Conservation (phyloP, 2,329 filamentous ascomycete species). For the Ophidiomyces ophidiicola region DNA sequence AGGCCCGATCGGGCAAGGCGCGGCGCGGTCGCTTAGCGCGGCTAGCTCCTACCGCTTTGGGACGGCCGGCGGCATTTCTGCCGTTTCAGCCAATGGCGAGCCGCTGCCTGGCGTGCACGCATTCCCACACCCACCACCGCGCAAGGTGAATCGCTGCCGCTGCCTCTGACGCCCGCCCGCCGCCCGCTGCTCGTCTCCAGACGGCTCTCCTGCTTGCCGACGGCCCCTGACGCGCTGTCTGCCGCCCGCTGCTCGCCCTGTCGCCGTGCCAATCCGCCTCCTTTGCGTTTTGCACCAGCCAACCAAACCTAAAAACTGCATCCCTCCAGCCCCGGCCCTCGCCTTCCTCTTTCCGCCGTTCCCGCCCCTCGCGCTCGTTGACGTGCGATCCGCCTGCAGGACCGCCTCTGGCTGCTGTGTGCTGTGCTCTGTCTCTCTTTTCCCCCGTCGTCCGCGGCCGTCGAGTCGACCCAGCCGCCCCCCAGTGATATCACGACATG, state of each 20-base stretch:
- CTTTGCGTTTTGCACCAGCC: constrained; percentile 4
- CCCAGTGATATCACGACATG: constrained; percentile 12
- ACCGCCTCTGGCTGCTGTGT: too few species aligned
- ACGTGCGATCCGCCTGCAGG: too few species aligned
- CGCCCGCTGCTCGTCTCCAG: background rate
- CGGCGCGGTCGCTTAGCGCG: constrained; percentile 14
- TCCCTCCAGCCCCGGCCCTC: background rate
- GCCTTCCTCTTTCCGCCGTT: constrained; percentile 2
- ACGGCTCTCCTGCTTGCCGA: background rate
- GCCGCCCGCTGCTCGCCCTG: background rate
- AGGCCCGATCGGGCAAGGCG: constrained; percentile 11
- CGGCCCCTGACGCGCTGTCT: background rate
- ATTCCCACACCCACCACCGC: constrained; percentile 9
- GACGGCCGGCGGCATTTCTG: constrained; percentile 15
- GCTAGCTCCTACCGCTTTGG: constrained; percentile 14
- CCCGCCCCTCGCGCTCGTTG: background rate
- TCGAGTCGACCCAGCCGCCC: constrained; percentile 4
- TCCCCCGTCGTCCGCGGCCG: background rate
- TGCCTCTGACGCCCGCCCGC: background rate
- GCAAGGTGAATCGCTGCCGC: constrained; percentile 6
- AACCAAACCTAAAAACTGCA: constrained; percentile 5
- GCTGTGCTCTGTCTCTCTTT: background rate
- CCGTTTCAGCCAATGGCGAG: constrained; percentile 13
- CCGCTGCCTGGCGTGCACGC: constrained; percentile 1
- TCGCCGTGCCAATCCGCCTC: background rate